Percentiles rank a stretch among this genome's conserved stretches.
Evolutionary conservation across 495 filamentous ascomycete genomes (phyloP).

Genomic region (Elaphomyces granulatus): DNA sequence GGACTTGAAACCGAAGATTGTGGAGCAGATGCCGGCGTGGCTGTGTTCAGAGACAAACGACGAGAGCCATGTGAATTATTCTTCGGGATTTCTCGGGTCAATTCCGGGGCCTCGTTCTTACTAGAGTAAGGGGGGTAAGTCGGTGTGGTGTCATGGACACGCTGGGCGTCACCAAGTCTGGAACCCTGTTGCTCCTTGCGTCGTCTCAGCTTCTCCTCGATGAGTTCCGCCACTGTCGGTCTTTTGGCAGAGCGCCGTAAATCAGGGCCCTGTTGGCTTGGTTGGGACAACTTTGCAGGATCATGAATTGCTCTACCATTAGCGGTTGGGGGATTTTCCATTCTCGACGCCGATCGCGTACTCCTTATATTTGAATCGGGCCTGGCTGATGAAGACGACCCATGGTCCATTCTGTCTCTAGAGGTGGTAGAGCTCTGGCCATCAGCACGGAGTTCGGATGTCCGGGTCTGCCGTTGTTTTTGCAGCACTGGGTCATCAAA

Average conservation of each 20-base stretch:
- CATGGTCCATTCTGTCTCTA: too few relatives aligned
- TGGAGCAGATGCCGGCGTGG: background rate
- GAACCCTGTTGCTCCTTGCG: conserved; percentile 1
- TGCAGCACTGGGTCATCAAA: too few relatives aligned
- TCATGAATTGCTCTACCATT: too few relatives aligned
- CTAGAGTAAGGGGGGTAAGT: background rate
- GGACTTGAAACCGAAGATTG: background rate
- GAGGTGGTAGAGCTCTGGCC: too few relatives aligned
- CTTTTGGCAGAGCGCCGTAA: conserved; percentile 1
- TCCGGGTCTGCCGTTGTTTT: too few relatives aligned
- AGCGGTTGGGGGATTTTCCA: too few relatives aligned
- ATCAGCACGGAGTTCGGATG: too few relatives aligned
- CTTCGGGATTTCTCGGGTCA: background rate
- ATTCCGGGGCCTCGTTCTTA: background rate
- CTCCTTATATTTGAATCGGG: too few relatives aligned
- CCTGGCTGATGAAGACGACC: too few relatives aligned
- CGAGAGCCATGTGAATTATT: background rate
- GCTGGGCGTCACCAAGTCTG: background rate
- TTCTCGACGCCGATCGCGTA: too few relatives aligned
- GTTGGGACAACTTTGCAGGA: background rate
- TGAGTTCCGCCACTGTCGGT: conserved; percentile 20
- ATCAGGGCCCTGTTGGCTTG: background rate
- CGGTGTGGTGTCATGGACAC: background rate
- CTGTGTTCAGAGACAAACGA: background rate
- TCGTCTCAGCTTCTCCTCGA: conserved; percentile 18